Evolutionary conservation across 345 rosid species (phyloP).

Genomic region (Acer negundo): DNA sequence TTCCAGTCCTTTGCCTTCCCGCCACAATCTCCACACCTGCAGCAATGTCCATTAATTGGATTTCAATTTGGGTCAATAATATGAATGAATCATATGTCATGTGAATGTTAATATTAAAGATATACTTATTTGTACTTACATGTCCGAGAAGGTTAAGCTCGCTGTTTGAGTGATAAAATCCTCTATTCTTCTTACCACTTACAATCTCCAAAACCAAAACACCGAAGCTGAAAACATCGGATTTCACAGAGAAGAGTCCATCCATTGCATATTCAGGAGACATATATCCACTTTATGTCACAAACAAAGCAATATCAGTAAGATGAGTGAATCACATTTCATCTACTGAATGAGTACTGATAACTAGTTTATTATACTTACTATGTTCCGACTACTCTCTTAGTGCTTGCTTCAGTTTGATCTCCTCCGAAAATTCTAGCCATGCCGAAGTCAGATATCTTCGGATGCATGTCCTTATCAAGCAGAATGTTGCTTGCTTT

Average conservation of each 20-base stretch:
- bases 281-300: constrained; percentile 67
- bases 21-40: constrained; percentile 77
- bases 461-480: constrained; percentile 63
- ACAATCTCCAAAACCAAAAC: constrained; percentile 70
- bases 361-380: constrained; percentile 35
- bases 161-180: constrained; percentile 56
- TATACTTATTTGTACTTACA: constrained; percentile 42
- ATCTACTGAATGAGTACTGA: neutral
- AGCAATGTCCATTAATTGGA: neutral
- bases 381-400: constrained; percentile 80
- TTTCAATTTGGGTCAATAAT: neutral
- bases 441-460: constrained; percentile 89
- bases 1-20: constrained; percentile 53
- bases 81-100: neutral
- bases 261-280: constrained; percentile 89
- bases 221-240: constrained; percentile 76
- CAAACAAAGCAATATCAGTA: neutral
- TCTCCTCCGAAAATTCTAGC: constrained; percentile 80
- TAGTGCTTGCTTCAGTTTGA: constrained; percentile 59
- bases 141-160: constrained; percentile 79
- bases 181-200: constrained; percentile 64
- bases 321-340: neutral
- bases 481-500: constrained; percentile 82
- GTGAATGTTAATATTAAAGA: neutral
- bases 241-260: constrained; percentile 66